Evolutionary conservation across 1,284 basidiomycete genomes (phyloP), one percentile per base, ranked within the genome.

Genomic region (Pyrrhoderma lamaoense): DNA sequence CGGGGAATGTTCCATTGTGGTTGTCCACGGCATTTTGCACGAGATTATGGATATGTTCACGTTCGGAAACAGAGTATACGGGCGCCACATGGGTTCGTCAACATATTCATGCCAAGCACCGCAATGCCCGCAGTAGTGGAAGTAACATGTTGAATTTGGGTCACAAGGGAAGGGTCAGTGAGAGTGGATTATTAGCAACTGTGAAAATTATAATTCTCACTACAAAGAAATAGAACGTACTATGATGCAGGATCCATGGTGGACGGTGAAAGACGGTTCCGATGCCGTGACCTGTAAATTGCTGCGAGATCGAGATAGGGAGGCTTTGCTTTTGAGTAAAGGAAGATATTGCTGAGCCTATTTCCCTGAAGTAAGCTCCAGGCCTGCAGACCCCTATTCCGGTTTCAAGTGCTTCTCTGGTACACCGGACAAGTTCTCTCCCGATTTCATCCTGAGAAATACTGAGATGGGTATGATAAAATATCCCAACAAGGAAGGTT

Each of bases 241-340:
- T 57, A 52, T 76, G 70, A 64, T 96, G 93, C 35, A 85, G 67
- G 59, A 97, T 87, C 80, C 86, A 93, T 0, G 93, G 93, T 21
- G 80, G 72, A 14, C 80, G 74, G 64, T 97, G 93, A 62, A 96
- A 97, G 11, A 75, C 74, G 18, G 70, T 74, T 1, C 92, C 90
- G 52, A 97, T 95, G 0, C 93, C 93, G 65, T 96, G 93, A 0
- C 91, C 89, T 1, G 76, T 79, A 59, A 89, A 91, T 52, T 88
- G 79, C 8, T 75, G 70, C 36, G 88, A 93, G 21, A 93, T 76
- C 2, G 77, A 84, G 57, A 74, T 31, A 5, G 27, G 27, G 79
- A 0, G 72, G 72, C 47, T 67, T 34, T 58, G 57, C 68, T 64
- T 62, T 69, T 2, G 80, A 59, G 14, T 76, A 60, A 35, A 73